phyloP scores from a whole-genome alignment of 441 rosid genomes.

The Pelargonium cotyledonis region DNA sequence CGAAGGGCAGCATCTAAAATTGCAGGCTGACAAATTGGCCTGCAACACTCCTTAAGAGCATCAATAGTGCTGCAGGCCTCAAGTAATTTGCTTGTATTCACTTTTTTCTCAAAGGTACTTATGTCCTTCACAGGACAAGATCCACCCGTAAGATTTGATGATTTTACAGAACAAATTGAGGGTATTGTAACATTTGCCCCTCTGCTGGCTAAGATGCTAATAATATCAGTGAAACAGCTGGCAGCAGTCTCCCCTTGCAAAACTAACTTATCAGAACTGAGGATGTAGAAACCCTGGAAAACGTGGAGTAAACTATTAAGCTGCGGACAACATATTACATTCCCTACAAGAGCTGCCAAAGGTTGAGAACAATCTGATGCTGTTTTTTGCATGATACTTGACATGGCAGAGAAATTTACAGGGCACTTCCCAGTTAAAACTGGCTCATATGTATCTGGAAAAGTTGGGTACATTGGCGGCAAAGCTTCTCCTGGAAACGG shows the following conservation, averaged over 20 bases:
- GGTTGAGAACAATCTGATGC: constrained; percentile 83
- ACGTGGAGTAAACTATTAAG: constrained; percentile 75
- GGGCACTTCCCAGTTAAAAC: constrained; percentile 88
- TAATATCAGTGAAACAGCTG: constrained; percentile 96
- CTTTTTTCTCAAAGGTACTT: constrained; percentile 53
- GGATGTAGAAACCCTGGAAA: constrained; percentile 58
- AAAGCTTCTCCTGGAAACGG: constrained; percentile 50
- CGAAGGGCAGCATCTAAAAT: constrained; percentile 75
- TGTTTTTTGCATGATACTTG: constrained; percentile 54
- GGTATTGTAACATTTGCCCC: constrained; percentile 79
- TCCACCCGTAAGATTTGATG: constrained; percentile 82
- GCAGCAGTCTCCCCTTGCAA: constrained; percentile 55
- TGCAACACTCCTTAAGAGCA: constrained; percentile 86
- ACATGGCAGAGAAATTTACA: constrained; percentile 68
- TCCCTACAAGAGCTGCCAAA: constrained; percentile 78
- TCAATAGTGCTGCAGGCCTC: constrained; percentile 80
- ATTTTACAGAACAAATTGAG: constrained; percentile 67
- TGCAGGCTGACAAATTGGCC: constrained; percentile 84
- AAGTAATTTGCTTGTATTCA: constrained; percentile 73
- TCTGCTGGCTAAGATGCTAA: constrained; percentile 72
- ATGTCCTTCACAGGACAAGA: constrained; percentile 77
- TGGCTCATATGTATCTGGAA: constrained; percentile 71
- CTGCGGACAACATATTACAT: constrained; percentile 93
- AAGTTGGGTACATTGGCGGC: constrained; percentile 82
- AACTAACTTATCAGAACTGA: constrained; percentile 63